Evolutionary conservation across 2,329 filamentous ascomycete genomes (phyloP), one percentile per base, ranked within the genome.

Genomic region (Exophiala lecanii-corni): DNA sequence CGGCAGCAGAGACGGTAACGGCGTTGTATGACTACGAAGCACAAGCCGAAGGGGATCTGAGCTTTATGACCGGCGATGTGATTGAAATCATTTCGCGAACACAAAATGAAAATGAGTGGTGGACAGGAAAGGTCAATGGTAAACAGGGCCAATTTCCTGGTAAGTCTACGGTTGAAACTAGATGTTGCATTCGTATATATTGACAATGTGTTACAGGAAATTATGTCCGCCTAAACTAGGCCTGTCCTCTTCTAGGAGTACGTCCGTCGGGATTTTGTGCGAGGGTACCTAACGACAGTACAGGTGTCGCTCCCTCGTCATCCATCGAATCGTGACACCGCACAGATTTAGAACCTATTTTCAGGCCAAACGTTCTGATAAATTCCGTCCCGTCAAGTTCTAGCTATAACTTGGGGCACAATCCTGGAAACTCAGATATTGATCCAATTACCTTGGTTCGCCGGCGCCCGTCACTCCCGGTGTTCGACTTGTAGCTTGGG

Each of bases 41-140:
- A 4, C 89, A 97, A 62, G 89, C 91, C 1, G 89, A 94, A 52
- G 89, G 89, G 2, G 92, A 98, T 62, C 70, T 98, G 50, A 94
- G 86, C 58, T 98, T 98, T 69, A 77, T 76, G 13, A 81, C 87
- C 0, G 89, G 91, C 4, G 92, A 98, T 50, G 70, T 84, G 3
- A 97, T 98, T 58, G 89, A 97, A 64, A 89, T 98, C 55, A 64
- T 92, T 2, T 76, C 75, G 47, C 77, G 86, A 55, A 94, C 88
- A n/a, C 74, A 78, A 50, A 96, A 95, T 58, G 82, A 87, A 39
- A 97, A 98, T 56, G 92, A 98, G 66, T 98, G 92, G 92, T 98
- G 92, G 92, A 82, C 76, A 6, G 92, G 92, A 26, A 86, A 80
- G 61, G 62, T 94, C 41, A 74, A 84, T 46, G 88, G 85, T 36